Percentiles rank a stretch among this genome's conserved stretches.
phyloP scores from a whole-genome alignment of 352 stramenopile species.

The Pythium scleroteichum region DNA sequence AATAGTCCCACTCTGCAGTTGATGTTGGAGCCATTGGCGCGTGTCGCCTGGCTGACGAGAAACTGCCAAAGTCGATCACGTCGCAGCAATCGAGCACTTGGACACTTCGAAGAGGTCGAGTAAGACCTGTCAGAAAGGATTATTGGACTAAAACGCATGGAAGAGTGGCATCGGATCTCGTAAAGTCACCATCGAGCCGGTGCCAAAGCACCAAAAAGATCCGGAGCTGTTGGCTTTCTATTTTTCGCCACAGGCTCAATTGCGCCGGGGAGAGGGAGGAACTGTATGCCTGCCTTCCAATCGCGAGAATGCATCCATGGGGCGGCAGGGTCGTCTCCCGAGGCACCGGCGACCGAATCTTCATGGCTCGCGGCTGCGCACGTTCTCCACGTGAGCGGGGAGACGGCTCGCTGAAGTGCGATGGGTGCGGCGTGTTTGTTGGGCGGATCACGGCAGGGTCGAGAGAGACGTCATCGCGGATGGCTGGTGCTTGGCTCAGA shows the following conservation, averaged over 20 bases:
- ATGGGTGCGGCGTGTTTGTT: neutral
- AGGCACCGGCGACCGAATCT: no score
- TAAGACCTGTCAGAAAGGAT: slow-evolving; percentile 1
- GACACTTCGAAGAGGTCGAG: no score
- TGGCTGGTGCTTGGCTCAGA: slow-evolving; percentile 1
- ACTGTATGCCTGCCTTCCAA: slow-evolving; percentile 25
- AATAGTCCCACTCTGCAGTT: slow-evolving; percentile 6
- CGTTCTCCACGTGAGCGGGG: no score
- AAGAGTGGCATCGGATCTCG: slow-evolving; percentile 6
- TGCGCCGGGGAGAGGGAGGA: slow-evolving; percentile 4
- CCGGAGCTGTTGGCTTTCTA: slow-evolving; percentile 24
- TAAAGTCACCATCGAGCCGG: slow-evolving; percentile 23
- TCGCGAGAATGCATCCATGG: slow-evolving; percentile 2
- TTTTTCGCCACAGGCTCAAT: slow-evolving; percentile 16
- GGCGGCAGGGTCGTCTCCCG: neutral
- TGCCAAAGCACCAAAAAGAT: slow-evolving; percentile 30
- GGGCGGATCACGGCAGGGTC: no score
- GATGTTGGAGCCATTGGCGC: slow-evolving; percentile 14
- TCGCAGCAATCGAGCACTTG: neutral
- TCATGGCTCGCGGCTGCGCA: neutral
- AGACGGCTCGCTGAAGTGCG: no score
- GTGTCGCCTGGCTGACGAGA: neutral
- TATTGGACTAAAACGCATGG: neutral
- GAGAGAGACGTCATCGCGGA: neutral
- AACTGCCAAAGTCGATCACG: slow-evolving; percentile 6